phyloP scores from a whole-genome alignment of 2,329 filamentous ascomycete species.

The Aspergillus versicolor region DNA sequence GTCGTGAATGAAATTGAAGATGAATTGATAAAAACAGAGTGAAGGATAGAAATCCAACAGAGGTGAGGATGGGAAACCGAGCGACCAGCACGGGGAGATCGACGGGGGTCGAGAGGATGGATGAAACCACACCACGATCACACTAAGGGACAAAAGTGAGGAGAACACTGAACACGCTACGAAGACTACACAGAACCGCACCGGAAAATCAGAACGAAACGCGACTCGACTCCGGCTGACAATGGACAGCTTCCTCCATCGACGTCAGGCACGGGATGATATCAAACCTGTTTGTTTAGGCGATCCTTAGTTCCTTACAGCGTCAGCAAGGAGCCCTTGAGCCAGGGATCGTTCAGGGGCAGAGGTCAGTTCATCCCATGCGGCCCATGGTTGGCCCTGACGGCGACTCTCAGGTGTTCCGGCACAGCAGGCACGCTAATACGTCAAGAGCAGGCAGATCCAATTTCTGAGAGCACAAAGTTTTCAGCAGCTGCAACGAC shows the following conservation, averaged over 20 bases:
- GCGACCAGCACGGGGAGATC: neutral
- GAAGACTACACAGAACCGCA: neutral
- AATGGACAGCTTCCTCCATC: neutral
- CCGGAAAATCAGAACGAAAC: neutral
- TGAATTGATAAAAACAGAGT: too few relatives aligned
- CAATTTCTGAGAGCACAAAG: neutral
- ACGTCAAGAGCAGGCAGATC: neutral
- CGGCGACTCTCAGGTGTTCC: neutral
- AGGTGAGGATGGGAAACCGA: neutral
- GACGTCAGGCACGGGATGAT: slow-evolving; percentile 4
- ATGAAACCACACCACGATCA: neutral
- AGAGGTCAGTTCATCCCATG: neutral
- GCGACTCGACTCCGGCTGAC: neutral
- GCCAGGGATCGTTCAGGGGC: slow-evolving; percentile 8
- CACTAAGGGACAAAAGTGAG: neutral
- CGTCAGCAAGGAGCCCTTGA: neutral
- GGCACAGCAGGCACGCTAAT: neutral
- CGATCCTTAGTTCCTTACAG: slow-evolving; percentile 9
- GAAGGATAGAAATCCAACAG: neutral
- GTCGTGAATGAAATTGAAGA: too few relatives aligned
- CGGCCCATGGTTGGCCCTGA: neutral
- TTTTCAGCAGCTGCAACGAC: neutral
- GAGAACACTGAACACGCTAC: neutral
- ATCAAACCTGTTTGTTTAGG: slow-evolving; percentile 5
- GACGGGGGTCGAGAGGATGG: too few relatives aligned